Conservation (phyloP, 1,284 basidiomycete species). For the Cryptococcus sp. region DNA sequence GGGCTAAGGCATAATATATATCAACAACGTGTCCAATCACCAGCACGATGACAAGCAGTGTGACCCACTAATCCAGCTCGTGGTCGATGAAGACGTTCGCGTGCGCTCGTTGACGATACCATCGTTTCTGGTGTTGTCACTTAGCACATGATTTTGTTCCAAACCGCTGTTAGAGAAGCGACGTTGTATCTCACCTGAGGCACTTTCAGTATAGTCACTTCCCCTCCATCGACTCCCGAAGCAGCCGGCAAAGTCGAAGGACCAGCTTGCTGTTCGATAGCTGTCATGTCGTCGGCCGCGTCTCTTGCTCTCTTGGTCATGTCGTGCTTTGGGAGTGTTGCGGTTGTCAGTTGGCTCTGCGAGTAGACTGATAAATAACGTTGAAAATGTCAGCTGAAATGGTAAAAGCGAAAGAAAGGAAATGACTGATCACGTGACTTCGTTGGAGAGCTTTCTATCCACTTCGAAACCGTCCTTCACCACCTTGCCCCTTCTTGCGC, state of each 20-base stretch:
- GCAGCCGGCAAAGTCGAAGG: slow-evolving; percentile 10
- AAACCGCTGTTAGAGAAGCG: too few relatives aligned
- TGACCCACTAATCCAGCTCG: slow-evolving; percentile 71
- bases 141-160: too few relatives aligned
- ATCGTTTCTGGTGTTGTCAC: slow-evolving; percentile 70
- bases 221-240: slow-evolving; percentile 1
- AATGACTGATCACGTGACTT: too few relatives aligned
- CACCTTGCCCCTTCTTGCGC: background rate
- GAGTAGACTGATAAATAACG: background rate
- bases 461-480: background rate
- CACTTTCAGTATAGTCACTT: slow-evolving; percentile 30
- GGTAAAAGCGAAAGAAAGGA: background rate
- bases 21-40: too few relatives aligned
- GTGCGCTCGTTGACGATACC: slow-evolving; percentile 95
- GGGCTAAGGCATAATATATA: slow-evolving; percentile 54
- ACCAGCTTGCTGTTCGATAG: slow-evolving; percentile 10
- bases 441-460: too few relatives aligned
- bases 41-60: too few relatives aligned
- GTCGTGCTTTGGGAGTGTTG: slow-evolving; percentile 1
- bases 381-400: background rate
- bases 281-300: slow-evolving; percentile 11
- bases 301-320: slow-evolving; percentile 44
- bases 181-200: slow-evolving; percentile 36
- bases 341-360: background rate
- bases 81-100: slow-evolving; percentile 99